Base-by-base conservation (phyloP, 805 yeast species). In the Candida morakotiae region DNA sequence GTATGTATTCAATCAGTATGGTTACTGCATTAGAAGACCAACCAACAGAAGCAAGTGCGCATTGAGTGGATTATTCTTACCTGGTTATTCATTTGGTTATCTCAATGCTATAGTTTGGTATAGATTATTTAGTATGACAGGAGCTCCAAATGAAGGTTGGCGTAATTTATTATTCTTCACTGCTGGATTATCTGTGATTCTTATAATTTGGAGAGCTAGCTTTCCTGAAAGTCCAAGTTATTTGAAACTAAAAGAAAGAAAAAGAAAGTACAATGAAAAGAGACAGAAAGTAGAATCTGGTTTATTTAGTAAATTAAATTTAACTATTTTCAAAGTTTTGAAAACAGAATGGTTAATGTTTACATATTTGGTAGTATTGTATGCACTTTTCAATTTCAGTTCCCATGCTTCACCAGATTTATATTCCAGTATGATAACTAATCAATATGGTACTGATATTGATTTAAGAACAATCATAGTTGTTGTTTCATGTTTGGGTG, bases 11-110 rank as follows among this genome's bases (percentile, higher is more conserved):
- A 40, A 69, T 71, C 40, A 75, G 78, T 24, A 66, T 77, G 16
- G 73, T 77, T 18, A 70, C 75, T 14, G 71, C 79, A 13, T 48
- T 76, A 27, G 80, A 75, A 44, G 79, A 73, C 53, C 64, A 75
- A 46, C 80, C 81, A 9, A 49, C 54, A 19, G 65, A 57, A 24
- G 75, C 82, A 23, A 64, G 76, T 58, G 82, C 31, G 66, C 79
- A 40, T 58, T 81, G 33, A 73, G 81, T 24, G 87, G 86, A 33
- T 56, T 84, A 28, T 75, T 87, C 53, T 95, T 86, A 59, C 83
- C 85, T 55, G 95, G 95, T 43, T 87, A 81, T 47, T 81, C 84
- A 1, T 70, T 81, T 33, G 88, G 88, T 17, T 81, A 79, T 48
- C 59, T 81, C 18, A 52, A 81, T 41, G 86, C 79, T 5, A 84